Percentiles rank a stretch among this genome's conserved stretches.
These are phyloP conservation scores for Onygenales sp. DNA, from an alignment of 2,329 filamentous ascomycete species.

Conservation along the genomic window DNA sequence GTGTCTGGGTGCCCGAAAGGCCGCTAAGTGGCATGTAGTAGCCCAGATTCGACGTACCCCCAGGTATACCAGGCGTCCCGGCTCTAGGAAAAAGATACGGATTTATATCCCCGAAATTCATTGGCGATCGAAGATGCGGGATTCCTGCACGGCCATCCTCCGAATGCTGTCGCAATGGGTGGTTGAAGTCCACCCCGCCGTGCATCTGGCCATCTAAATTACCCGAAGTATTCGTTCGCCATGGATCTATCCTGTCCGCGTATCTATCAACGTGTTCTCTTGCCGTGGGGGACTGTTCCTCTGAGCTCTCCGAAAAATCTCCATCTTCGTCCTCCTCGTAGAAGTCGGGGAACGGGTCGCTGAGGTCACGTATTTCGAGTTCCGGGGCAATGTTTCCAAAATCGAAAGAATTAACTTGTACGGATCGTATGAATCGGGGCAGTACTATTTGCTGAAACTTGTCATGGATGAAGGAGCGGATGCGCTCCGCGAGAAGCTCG, in stretches of 20 bases:
- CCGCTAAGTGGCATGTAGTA: slow-evolving; percentile 41
- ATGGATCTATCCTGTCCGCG: slow-evolving; percentile 3
- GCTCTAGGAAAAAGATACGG: slow-evolving; percentile 35
- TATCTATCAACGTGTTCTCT: slow-evolving; percentile 1
- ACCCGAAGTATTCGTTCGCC: slow-evolving; percentile 6
- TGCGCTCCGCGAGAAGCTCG: slow-evolving; percentile 68
- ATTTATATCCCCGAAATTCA: slow-evolving; percentile 29
- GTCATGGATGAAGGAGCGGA: slow-evolving; percentile 88
- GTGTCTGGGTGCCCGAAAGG: slow-evolving; percentile 40
- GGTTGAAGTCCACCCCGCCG: slow-evolving; percentile 21
- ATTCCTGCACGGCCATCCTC: slow-evolving; percentile 19
- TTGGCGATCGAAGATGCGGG: slow-evolving; percentile 26
- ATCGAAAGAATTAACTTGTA: slow-evolving; percentile 87
- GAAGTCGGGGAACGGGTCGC: slow-evolving; percentile 89
- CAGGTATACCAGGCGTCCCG: slow-evolving; percentile 38
- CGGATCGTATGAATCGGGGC: slow-evolving; percentile 92
- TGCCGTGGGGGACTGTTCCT: slow-evolving; percentile 14
- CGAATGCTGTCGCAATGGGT: slow-evolving; percentile 20
- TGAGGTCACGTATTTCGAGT: slow-evolving; percentile 91
- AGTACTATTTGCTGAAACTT: slow-evolving; percentile 89
- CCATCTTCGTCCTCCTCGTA: slow-evolving; percentile 67
- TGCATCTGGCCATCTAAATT: slow-evolving; percentile 10
- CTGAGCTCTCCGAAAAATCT: slow-evolving; percentile 26
- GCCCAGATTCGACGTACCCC: slow-evolving; percentile 36
- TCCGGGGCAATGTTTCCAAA: slow-evolving; percentile 77